Percentiles rank a stretch among this genome's conserved stretches.
These are phyloP conservation scores for Vanrija sp. DNA, from an alignment of 1,284 basidiomycete genomes.

Conservation along the genomic window DNA sequence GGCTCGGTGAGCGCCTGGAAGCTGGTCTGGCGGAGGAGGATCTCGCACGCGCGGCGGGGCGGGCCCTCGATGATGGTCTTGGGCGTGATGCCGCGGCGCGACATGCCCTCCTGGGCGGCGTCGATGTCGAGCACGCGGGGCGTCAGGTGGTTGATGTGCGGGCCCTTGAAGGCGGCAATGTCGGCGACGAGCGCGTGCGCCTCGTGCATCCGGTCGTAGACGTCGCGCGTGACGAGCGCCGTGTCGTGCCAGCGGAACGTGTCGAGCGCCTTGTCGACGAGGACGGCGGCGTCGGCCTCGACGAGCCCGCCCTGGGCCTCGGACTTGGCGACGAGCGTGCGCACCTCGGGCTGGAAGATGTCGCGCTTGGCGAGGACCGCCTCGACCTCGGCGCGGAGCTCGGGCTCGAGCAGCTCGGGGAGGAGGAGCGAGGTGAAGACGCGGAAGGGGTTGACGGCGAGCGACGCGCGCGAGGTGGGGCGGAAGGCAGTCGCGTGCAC, in stretches of 20 bases:
- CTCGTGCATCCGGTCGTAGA: conserved; percentile 40
- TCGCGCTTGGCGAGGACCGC: conserved; percentile 35
- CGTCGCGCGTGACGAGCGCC: conserved; percentile 36
- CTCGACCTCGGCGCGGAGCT: conserved; percentile 31
- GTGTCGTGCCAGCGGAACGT: conserved; percentile 50
- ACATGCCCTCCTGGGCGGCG: conserved; percentile 47
- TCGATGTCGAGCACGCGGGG: conserved; percentile 51
- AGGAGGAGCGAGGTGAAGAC: conserved; percentile 49
- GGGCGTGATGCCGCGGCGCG: conserved; percentile 45
- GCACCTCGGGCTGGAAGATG: conserved; percentile 43
- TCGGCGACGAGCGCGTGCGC: conserved; percentile 49
- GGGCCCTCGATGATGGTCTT: conserved; percentile 51
- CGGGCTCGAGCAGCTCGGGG: conserved; percentile 41
- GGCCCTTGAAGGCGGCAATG: conserved; percentile 48
- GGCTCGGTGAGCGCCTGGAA: conserved; percentile 50
- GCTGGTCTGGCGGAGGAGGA: conserved; percentile 49
- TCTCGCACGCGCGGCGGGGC: conserved; percentile 40
- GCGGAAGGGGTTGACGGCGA: conserved; percentile 49
- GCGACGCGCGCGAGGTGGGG: conserved; percentile 30
- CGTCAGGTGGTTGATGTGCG: conserved; percentile 53
- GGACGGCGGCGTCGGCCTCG: conserved; percentile 23
- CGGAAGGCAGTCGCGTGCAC: conserved; percentile 52
- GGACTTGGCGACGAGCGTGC: conserved; percentile 36
- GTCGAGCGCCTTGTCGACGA: conserved; percentile 45
- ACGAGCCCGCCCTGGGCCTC: conserved; percentile 36